Evolutionary conservation across 495 filamentous ascomycete species (phyloP).

Genomic region (Parathielavia appendiculata): DNA sequence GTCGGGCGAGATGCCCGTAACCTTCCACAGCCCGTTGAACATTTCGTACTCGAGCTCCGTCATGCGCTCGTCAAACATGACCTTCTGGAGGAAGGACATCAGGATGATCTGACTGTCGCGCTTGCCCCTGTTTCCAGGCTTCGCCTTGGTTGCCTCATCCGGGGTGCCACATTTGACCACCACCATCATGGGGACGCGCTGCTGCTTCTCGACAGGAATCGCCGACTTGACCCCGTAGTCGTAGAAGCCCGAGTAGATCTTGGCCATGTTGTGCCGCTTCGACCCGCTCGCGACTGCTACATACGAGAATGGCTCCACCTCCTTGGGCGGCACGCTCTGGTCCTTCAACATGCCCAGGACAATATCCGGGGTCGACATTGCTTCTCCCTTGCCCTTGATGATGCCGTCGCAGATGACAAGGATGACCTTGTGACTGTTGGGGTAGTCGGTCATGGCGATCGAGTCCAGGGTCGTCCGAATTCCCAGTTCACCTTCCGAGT

Average conservation of each 20-base stretch:
- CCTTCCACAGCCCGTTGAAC: conserved; percentile 98
- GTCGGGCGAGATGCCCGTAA: conserved; percentile 95
- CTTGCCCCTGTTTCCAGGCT: conserved; percentile 96
- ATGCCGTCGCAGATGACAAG: conserved; percentile 95
- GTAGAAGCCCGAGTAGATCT: conserved; percentile 97
- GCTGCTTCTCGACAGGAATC: conserved; percentile 82
- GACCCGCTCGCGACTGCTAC: conserved; percentile 94
- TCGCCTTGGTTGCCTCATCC: conserved; percentile 70
- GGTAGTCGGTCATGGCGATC: conserved; percentile 95
- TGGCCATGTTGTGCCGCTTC: conserved; percentile 99
- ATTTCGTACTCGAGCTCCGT: conserved; percentile 99
- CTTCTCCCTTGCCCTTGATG: conserved; percentile 94
- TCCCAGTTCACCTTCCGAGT: conserved; percentile 92
- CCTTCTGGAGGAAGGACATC: conserved; percentile 99
- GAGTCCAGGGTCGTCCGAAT: conserved; percentile 93
- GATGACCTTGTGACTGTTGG: conserved; percentile 96
- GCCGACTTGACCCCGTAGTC: conserved; percentile 80
- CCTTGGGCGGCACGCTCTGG: conserved; percentile 66
- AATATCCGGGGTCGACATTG: conserved; percentile 82
- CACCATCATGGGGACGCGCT: conserved; percentile 98
- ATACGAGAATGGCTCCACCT: conserved; percentile 87
- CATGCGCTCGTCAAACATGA: conserved; percentile 99
- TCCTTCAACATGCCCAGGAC: conserved; percentile 93
- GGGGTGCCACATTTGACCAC: conserved; percentile 95
- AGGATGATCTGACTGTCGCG: conserved; percentile 97